Conservation (phyloP, 306 rosid genomes). For the Trifolium subterraneum region DNA sequence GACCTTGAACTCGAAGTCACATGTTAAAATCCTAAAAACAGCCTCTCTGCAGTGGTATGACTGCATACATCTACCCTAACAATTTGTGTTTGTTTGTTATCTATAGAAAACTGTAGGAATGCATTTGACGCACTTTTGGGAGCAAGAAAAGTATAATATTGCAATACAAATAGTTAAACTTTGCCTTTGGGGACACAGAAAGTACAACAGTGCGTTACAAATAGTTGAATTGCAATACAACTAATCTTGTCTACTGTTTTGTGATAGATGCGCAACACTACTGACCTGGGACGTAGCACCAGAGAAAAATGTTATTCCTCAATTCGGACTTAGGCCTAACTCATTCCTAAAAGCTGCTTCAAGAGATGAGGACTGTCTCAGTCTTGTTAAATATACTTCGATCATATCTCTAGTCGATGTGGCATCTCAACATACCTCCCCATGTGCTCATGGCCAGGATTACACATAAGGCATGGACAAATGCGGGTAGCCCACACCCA, state of each 20-base stretch:
- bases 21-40: neutral
- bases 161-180: constrained; percentile 3
- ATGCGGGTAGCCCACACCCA: neutral
- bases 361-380: neutral
- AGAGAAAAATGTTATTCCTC: neutral
- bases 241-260: neutral
- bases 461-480: neutral
- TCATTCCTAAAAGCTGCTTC: neutral
- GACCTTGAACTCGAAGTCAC: neutral
- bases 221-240: constrained; percentile 2
- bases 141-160: neutral
- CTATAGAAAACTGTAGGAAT: neutral
- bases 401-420: neutral
- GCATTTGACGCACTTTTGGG: neutral
- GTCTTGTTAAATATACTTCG: neutral
- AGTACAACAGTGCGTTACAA: neutral
- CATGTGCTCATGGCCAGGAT: neutral
- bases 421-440: neutral
- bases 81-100: neutral
- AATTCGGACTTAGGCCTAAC: neutral
- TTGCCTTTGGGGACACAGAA: neutral
- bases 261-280: neutral
- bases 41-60: constrained; percentile 3
- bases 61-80: neutral
- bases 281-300: neutral